Evolutionary conservation across 179 eudicot species (phyloP), one percentile per base, ranked within the genome.

Genomic region (Amaranthus tricolor): DNA sequence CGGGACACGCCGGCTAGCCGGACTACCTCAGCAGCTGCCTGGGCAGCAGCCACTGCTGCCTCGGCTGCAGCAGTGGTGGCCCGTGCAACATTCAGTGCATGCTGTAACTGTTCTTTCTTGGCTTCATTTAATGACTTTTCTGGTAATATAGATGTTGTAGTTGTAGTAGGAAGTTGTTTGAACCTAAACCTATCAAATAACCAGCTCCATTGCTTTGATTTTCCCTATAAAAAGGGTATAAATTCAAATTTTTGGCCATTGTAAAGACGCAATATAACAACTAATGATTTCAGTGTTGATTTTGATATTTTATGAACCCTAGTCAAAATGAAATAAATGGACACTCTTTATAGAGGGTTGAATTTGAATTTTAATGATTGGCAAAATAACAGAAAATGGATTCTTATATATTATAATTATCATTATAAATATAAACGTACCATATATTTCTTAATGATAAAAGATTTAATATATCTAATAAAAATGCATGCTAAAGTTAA

Each of bases 61-160:
- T 94, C 89, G 11, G 98, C 98, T 4, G 98, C 98, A 1, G 87
- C 97, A 0, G 97, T 90, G 0, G 92, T 92, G 21, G 94, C 97
- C n/a, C 82, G 74, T 1, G 98, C 97, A 50, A 92, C 97, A 53
- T 88, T 90, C 79, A 90, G 8, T 6, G 92, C 94, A 58, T 81
- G 89, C 75, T 85, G 86, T 73, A 89, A 87, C 78, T 92, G 96
- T 72, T 92, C 91, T 71, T 89, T 93, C 62, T 82, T 86, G 54
- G 89, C 97, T 73, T 85, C 84, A 61, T 20, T 78, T 67, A 92
- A 62, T 31, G 82, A 70, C 71, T 64, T 82, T 9, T 81, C 71
- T 13, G 85, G 78, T 74, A 84, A 78, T 81, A 81, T 74, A 51
- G 60, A 78, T 81, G 82, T 74, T 54, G 60, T 57, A 6, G 81